phyloP scores from a whole-genome alignment of 1,284 basidiomycete genomes.

The Ceratobasidium sp. region DNA sequence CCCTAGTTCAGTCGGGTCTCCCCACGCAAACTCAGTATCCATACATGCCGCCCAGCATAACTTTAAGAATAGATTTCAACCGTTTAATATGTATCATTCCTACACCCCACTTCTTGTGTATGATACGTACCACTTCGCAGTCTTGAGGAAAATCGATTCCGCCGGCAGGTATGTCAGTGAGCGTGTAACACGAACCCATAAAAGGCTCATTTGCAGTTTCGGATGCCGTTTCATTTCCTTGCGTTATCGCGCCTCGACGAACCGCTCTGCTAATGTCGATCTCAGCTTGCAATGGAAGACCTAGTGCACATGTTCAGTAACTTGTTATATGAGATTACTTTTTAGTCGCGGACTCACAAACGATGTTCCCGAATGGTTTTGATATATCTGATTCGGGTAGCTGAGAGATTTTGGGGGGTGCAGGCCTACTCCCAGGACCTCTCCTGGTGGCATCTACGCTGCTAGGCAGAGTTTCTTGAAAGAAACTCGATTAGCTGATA shows the following conservation, averaged over 20 bases:
- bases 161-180: background rate
- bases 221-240: background rate
- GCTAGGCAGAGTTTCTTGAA: background rate
- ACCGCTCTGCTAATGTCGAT: background rate
- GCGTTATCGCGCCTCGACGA: background rate
- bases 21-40: background rate
- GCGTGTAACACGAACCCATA: background rate
- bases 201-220: background rate
- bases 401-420: too few species aligned
- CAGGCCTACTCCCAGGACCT: background rate
- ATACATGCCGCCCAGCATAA: slow-evolving; percentile 38
- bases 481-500: background rate
- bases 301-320: background rate
- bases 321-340: too few species aligned
- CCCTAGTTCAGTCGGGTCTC: background rate
- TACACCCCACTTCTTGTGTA: too few species aligned
- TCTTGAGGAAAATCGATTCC: background rate
- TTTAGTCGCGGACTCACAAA: slow-evolving; percentile 12
- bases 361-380: background rate
- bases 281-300: background rate
- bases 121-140: slow-evolving; percentile 18
- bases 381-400: background rate
- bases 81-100: too few species aligned
- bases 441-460: background rate
- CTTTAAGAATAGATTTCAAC: background rate